A percentile compares a stretch with the other conserved stretches of the same genome.
phyloP scores from a whole-genome alignment of 805 yeast species.

The Maudiozyma pseudohumilis region DNA sequence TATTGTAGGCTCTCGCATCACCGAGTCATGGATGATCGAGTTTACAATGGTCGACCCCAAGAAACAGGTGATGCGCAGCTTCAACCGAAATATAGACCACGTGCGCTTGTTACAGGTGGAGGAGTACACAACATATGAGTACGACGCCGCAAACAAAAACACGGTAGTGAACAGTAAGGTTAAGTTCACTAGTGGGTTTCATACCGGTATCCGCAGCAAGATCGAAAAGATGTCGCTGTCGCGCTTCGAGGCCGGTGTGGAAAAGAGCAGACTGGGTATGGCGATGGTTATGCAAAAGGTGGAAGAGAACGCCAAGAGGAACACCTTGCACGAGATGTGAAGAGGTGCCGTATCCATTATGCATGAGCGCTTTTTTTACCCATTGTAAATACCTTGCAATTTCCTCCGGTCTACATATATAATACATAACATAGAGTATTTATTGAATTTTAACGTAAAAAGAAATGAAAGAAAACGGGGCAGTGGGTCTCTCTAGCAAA shows the following conservation, averaged over 20 bases:
- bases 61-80: slow-evolving; percentile 46
- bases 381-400: too few species aligned
- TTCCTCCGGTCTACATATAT: too few species aligned
- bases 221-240: slow-evolving; percentile 77
- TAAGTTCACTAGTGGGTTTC: slow-evolving; percentile 63
- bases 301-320: slow-evolving; percentile 21
- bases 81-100: slow-evolving; percentile 79
- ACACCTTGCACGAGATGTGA: background rate
- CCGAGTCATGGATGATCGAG: slow-evolving; percentile 77
- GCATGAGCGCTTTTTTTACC: too few species aligned
- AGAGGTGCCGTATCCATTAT: too few species aligned
- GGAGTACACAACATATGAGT: slow-evolving; percentile 54
- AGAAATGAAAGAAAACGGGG: too few species aligned
- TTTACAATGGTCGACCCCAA: slow-evolving; percentile 61
- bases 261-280: slow-evolving; percentile 62
- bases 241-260: slow-evolving; percentile 57
- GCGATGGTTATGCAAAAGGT: slow-evolving; percentile 64
- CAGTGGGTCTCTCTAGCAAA: too few species aligned
- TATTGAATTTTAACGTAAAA: too few species aligned
- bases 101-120: slow-evolving; percentile 67
- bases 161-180: slow-evolving; percentile 52
- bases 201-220: slow-evolving; percentile 44
- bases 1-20: slow-evolving; percentile 34
- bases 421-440: too few species aligned
- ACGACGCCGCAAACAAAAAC: slow-evolving; percentile 21